Evolutionary conservation across 257 asterid species (phyloP).

Genomic region (Solanum etuberosum): DNA sequence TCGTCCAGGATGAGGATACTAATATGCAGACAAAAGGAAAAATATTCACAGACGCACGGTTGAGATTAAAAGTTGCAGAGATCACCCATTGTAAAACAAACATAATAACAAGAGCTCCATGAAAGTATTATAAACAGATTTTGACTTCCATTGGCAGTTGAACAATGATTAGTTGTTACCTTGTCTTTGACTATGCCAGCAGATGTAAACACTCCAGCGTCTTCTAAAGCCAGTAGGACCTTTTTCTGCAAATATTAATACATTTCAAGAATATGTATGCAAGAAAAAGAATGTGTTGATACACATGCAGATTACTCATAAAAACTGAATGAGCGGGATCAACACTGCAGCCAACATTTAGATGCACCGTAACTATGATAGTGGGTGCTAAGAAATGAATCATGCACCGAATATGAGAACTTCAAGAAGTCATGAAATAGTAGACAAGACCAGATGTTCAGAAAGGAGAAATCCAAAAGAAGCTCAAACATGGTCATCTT

Average conservation of each 20-base stretch:
- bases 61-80: background rate
- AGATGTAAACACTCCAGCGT: constrained; percentile 84
- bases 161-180: constrained; percentile 27
- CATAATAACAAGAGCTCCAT: background rate
- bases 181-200: constrained; percentile 92
- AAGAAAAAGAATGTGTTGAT: background rate
- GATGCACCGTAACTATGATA: background rate
- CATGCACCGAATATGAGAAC: background rate
- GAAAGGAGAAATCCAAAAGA: background rate
- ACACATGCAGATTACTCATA: background rate
- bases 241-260: constrained; percentile 53
- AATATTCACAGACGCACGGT: background rate
- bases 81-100: background rate
- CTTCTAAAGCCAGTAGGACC: constrained; percentile 69
- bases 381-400: background rate
- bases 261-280: constrained; percentile 4
- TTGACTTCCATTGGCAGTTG: background rate
- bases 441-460: background rate
- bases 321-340: background rate
- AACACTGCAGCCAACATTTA: background rate
- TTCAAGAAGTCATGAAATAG: background rate
- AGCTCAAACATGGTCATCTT: background rate
- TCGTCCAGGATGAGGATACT: background rate
- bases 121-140: background rate
- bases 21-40: background rate